These are phyloP conservation scores for Hordeum pubiflorum DNA, from an alignment of 202 grass and related monocot genomes.

Conservation along the genomic window DNA sequence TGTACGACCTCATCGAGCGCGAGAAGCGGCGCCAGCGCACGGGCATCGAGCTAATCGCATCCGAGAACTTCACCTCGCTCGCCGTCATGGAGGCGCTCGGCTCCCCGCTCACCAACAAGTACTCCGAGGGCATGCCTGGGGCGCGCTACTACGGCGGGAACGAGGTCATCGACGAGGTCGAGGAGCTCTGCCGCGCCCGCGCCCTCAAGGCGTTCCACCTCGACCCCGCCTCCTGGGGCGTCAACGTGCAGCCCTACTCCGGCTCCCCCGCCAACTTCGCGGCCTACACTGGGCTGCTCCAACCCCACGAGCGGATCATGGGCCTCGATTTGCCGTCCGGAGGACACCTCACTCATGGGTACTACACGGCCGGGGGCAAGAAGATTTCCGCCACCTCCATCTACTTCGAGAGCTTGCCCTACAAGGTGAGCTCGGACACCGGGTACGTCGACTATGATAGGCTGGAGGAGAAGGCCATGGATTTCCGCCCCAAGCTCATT, in stretches of 20 bases:
- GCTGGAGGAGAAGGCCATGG: slow-evolving; percentile 59
- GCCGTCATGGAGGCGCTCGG: slow-evolving; percentile 60
- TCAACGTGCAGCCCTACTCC: slow-evolving; percentile 73
- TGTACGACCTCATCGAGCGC: slow-evolving; percentile 53
- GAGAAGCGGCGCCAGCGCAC: slow-evolving; percentile 55
- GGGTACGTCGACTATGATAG: slow-evolving; percentile 58
- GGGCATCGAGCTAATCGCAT: slow-evolving; percentile 67
- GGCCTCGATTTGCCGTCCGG: slow-evolving; percentile 61
- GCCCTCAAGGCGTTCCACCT: slow-evolving; percentile 46
- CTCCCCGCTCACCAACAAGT: slow-evolving; percentile 65
- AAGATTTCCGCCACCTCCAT: slow-evolving; percentile 66
- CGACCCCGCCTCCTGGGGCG: slow-evolving; percentile 49
- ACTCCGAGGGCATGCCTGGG: slow-evolving; percentile 56
- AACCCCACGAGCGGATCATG: slow-evolving; percentile 66
- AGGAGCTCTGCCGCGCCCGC: slow-evolving; percentile 44
- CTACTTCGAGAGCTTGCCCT: slow-evolving; percentile 55
- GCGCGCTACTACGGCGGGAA: slow-evolving; percentile 67
- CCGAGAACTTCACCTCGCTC: slow-evolving; percentile 63
- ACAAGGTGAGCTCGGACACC: slow-evolving; percentile 52
- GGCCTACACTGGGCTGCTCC: slow-evolving; percentile 53
- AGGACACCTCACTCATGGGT: slow-evolving; percentile 64
- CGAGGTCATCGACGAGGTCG: slow-evolving; percentile 56
- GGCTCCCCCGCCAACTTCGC: slow-evolving; percentile 67
- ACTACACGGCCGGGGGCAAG: slow-evolving; percentile 51
- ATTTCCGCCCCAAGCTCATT: slow-evolving; percentile 61